A percentile compares a stretch with the other conserved stretches of the same genome.
Evolutionary conservation across 768 basidiomycete species (phyloP).

Genomic region (Tremella fuciformis): DNA sequence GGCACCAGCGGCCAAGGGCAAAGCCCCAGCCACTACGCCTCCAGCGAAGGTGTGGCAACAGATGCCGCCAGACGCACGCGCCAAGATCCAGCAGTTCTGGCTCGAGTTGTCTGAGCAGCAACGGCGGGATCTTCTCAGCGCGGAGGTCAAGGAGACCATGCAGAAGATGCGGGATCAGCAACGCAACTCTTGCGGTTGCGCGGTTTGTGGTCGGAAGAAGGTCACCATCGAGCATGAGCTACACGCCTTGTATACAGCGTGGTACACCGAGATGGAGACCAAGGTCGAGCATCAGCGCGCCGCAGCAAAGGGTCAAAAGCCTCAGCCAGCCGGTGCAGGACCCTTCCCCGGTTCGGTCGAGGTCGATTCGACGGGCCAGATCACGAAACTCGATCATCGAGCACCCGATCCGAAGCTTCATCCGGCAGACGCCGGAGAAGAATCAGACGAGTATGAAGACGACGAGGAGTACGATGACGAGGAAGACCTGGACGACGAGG

Average conservation of each 20-base stretch:
- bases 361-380: conserved; percentile 82
- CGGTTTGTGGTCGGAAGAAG: conserved; percentile 94
- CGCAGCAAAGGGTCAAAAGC: conserved; percentile 74
- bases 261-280: conserved; percentile 99
- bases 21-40: conserved; percentile 37
- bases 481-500: conserved; percentile 65
- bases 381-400: conserved; percentile 57
- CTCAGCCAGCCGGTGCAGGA: conserved; percentile 91
- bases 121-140: conserved; percentile 84
- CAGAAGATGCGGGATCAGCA: conserved; percentile 99
- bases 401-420: conserved; percentile 40
- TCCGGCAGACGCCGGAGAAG: conserved; percentile 53
- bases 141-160: conserved; percentile 96
- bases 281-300: conserved; percentile 76
- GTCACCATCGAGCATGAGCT: conserved; percentile 99
- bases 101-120: conserved; percentile 86
- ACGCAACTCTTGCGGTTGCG: conserved; percentile 91
- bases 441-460: conserved; percentile 55
- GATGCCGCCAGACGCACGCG: conserved; percentile 84
- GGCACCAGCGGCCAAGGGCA: conserved; percentile 32
- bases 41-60: conserved; percentile 86
- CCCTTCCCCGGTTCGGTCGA: conserved; percentile 98
- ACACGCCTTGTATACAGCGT: conserved; percentile 99
- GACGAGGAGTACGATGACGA: conserved; percentile 47
- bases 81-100: conserved; percentile 98